Conservation (phyloP, 208 protist species). For the Kentomonas sorsogonicus region DNA sequence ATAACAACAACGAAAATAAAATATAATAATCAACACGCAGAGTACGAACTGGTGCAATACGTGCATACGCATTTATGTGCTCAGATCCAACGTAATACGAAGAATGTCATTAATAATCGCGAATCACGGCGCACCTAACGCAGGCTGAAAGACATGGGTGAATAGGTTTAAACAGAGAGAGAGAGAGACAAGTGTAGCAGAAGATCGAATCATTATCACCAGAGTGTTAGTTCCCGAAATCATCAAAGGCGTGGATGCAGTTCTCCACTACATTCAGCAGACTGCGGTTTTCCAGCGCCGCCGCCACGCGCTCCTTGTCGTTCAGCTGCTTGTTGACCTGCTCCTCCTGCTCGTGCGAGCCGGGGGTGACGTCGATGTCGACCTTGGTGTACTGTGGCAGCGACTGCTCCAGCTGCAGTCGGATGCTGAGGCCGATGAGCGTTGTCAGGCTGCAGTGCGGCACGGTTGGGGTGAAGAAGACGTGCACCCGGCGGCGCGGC, state of each 20-base stretch:
- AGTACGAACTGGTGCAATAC: no score
- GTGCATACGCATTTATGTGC: no score
- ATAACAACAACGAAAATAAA: no score
- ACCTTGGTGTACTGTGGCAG: constrained; percentile 95
- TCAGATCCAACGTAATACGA: no score
- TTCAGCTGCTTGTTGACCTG: constrained; percentile 99
- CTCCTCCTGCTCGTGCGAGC: constrained; percentile 92
- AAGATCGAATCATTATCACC: no score
- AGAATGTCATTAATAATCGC: no score
- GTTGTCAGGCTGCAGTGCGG: constrained; percentile 98
- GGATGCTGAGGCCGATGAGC: constrained; percentile 97
- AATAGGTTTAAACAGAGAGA: constrained; percentile 1
- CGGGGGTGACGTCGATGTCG: constrained; percentile 88
- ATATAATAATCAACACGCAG: no score
- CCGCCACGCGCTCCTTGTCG: constrained; percentile 98
- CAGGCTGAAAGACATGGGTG: no score
- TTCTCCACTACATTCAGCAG: constrained; percentile 82
- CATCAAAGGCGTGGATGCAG: constrained; percentile 74
- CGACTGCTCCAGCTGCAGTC: constrained; percentile 93
- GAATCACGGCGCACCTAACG: no score
- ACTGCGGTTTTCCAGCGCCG: constrained; percentile 95
- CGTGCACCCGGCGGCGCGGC: constrained; percentile 54
- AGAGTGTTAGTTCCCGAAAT: constrained; percentile 6
- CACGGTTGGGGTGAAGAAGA: constrained; percentile 98
- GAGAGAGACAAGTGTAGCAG: neutral